Evolutionary conservation across 2,329 filamentous ascomycete species (phyloP), one percentile per base, ranked within the genome.

Genomic region (Lasiodiplodia theobromae): DNA sequence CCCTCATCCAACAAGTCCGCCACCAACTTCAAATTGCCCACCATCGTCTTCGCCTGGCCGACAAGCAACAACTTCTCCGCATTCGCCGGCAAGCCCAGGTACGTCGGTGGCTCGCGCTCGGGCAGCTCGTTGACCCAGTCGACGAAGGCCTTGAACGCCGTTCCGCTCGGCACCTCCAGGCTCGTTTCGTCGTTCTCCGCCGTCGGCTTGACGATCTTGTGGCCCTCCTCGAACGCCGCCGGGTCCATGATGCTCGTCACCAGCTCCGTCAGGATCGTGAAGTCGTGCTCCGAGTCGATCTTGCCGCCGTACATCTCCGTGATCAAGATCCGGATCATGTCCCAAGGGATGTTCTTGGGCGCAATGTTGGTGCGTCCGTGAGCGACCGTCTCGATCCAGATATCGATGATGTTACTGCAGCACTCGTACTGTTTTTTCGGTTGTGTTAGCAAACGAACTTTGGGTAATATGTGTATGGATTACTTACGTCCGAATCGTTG

Each of bases 251-350:
- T 90, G 38, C 86, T 87, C 53, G 88, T 81, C 60, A 99, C 95
- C 2, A 99, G 87, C 68, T 87, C 82, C 56, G 86, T 85, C 18
- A 99, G 88, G 54, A 90, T 86, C 64, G 83, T 82, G 79, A 96
- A 97, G 81, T 99, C 96, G 52, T 83, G 90, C 71, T 94, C 91
- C 76, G 97, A 89, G 77, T 99, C 96, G 74, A 99, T 94, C 84
- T 99, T 99, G 79, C 96, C 96, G 72, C 96, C 96, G 77, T 99
- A 99, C 71, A 94, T 98, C 82, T 98, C 95, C 0, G 91, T 92
- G 69, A 99, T 87, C 18, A 99, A 87, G 67, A 91, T 94, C 70
- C 93, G 91, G 71, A 99, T 91, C 88, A 99, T 94, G 68, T 96
- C 91, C 96, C 96, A 99, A 1, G 96, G 96, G 23, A 99, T 92